These are phyloP conservation scores for Corylus americana DNA, from an alignment of 306 rosid species.

Conservation along the genomic window DNA sequence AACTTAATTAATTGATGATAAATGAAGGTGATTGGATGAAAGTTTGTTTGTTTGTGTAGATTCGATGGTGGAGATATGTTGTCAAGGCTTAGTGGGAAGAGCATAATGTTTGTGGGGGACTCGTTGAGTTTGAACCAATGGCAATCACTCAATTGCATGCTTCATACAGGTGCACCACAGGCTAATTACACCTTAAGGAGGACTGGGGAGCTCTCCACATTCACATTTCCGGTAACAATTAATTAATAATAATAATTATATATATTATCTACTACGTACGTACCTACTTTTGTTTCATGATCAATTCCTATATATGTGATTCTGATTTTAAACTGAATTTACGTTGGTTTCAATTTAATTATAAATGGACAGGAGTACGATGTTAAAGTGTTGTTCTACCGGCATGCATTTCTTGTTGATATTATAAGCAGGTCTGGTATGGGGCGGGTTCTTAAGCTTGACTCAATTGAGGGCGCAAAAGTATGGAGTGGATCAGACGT, in stretches of 20 bases:
- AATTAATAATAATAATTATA: too few relatives aligned
- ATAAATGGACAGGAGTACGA: constrained; percentile 30
- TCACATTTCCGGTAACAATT: constrained; percentile 44
- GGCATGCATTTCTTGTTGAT: constrained; percentile 50
- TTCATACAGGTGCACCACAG: constrained; percentile 40
- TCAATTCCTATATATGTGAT: too few relatives aligned
- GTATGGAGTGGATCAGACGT: constrained; percentile 37
- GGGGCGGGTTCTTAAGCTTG: constrained; percentile 38
- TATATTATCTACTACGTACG: too few relatives aligned
- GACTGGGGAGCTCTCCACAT: constrained; percentile 34
- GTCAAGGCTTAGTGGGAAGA: constrained; percentile 45
- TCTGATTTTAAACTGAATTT: too few relatives aligned
- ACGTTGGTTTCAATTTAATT: too few relatives aligned
- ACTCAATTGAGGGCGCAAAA: constrained; percentile 33
- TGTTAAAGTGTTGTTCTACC: constrained; percentile 29
- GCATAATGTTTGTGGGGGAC: constrained; percentile 59
- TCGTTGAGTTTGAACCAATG: constrained; percentile 69
- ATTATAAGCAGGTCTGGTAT: constrained; percentile 12
- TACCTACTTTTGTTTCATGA: too few relatives aligned
- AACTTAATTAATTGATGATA: too few relatives aligned
- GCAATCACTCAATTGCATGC: constrained; percentile 68
- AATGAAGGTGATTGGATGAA: too few relatives aligned
- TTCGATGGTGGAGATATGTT: constrained; percentile 53
- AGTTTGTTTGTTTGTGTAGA: constrained; percentile 22
- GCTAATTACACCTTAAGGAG: constrained; percentile 30